Percentiles rank a stretch among this genome's conserved stretches.
Evolutionary conservation across 257 asterid genomes (phyloP).

Genomic region (Scutellaria barbata): DNA sequence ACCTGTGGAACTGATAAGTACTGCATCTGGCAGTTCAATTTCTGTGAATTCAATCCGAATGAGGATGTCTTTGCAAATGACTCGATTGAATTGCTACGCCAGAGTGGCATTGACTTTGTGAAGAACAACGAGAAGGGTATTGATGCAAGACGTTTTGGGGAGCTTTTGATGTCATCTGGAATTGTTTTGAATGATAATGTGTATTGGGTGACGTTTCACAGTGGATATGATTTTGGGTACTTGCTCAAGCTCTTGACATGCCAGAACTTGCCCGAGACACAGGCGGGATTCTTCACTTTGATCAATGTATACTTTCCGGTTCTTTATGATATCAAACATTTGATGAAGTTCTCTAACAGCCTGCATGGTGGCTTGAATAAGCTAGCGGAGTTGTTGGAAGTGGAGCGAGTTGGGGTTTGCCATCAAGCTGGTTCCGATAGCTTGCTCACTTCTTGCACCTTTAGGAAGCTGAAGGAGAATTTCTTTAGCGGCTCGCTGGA

Average conservation of each 20-base stretch:
- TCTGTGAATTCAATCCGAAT: constrained; percentile 66
- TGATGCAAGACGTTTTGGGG: constrained; percentile 63
- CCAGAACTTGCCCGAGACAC: constrained; percentile 67
- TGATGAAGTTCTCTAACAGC: constrained; percentile 77
- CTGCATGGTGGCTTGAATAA: constrained; percentile 80
- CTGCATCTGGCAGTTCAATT: constrained; percentile 79
- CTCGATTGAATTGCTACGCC: constrained; percentile 64
- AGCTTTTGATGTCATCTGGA: constrained; percentile 81
- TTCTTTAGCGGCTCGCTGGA: constrained; percentile 68
- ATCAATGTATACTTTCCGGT: constrained; percentile 68
- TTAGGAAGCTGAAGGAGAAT: constrained; percentile 69
- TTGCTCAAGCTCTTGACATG: constrained; percentile 74
- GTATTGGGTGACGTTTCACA: constrained; percentile 77
- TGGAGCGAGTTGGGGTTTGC: constrained; percentile 78
- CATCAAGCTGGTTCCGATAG: constrained; percentile 92
- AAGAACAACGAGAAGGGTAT: constrained; percentile 61
- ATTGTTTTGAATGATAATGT: constrained; percentile 67
- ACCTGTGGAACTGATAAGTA: constrained; percentile 63
- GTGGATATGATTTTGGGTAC: constrained; percentile 80
- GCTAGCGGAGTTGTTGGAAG: constrained; percentile 72
- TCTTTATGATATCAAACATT: constrained; percentile 67
- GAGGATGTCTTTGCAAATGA: constrained; percentile 72
- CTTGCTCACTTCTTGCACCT: constrained; percentile 68
- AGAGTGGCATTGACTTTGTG: constrained; percentile 68
- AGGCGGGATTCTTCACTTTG: constrained; percentile 54